These are phyloP conservation scores for Xerocomellus dryophilus DNA, from an alignment of 768 basidiomycete species.

Conservation along the genomic window DNA sequence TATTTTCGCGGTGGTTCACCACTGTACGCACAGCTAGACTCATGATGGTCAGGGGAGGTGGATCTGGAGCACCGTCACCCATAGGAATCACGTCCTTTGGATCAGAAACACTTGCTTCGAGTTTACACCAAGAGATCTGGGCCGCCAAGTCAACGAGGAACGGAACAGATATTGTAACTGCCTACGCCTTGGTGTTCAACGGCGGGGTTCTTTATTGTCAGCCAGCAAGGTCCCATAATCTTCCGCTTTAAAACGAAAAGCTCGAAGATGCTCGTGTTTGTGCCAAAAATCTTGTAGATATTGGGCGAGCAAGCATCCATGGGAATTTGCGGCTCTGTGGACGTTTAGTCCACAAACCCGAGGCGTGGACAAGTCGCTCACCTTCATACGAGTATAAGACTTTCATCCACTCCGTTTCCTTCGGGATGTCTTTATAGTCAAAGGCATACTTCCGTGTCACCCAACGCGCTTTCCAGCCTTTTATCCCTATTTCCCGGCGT, in stretches of 20 bases:
- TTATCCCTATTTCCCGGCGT: slow-evolving; percentile 67
- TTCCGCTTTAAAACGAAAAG: slow-evolving; percentile 90
- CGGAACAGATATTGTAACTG: background rate
- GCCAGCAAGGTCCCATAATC: slow-evolving; percentile 99
- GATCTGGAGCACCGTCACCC: slow-evolving; percentile 68
- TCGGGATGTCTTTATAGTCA: slow-evolving; percentile 70
- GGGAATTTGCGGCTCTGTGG: slow-evolving; percentile 50
- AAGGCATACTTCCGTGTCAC: slow-evolving; percentile 93
- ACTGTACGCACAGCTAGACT: slow-evolving; percentile 86
- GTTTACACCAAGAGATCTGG: slow-evolving; percentile 95
- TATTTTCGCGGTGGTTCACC: slow-evolving; percentile 91
- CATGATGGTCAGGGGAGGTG: slow-evolving; percentile 88
- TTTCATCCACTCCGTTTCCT: slow-evolving; percentile 88
- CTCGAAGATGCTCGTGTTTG: slow-evolving; percentile 91
- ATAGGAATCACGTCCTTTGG: slow-evolving; percentile 90
- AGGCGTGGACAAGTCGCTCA: slow-evolving; percentile 33
- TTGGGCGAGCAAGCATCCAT: slow-evolving; percentile 73
- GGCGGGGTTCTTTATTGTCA: slow-evolving; percentile 73
- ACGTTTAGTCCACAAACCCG: background rate
- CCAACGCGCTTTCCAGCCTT: slow-evolving; percentile 75
- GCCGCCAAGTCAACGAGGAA: background rate
- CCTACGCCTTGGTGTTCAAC: slow-evolving; percentile 79
- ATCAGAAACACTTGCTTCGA: slow-evolving; percentile 78
- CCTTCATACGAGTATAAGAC: slow-evolving; percentile 89
- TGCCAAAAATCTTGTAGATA: slow-evolving; percentile 85